Evolutionary conservation across 2,329 filamentous ascomycete genomes (phyloP).

Genomic region (Peltaster fructicola): DNA sequence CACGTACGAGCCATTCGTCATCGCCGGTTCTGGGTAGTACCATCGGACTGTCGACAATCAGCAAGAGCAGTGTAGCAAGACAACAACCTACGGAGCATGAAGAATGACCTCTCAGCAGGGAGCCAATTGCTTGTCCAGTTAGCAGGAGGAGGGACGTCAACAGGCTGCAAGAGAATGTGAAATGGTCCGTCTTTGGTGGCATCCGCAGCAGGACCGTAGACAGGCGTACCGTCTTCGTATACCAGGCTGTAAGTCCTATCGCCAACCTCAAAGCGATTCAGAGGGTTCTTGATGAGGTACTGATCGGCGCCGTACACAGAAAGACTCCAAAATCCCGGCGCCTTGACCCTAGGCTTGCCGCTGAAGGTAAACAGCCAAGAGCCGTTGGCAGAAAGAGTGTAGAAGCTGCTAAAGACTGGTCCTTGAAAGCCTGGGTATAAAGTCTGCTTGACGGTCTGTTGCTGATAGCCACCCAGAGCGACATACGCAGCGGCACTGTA

Average conservation of each 20-base stretch:
- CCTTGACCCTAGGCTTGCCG: constrained; percentile 5
- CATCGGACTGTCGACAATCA: too few species aligned
- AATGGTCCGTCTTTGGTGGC: constrained; percentile 3
- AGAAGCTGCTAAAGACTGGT: constrained; percentile 2
- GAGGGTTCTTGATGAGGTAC: constrained; percentile 7
- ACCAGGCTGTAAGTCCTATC: constrained; percentile 7
- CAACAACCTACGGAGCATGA: too few species aligned
- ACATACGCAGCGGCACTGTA: constrained; percentile 4
- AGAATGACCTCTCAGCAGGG: too few species aligned
- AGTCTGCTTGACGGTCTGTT: constrained; percentile 3
- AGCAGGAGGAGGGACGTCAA: constrained; percentile 5
- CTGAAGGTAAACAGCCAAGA: constrained; percentile 4
- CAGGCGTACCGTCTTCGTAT: constrained; percentile 4
- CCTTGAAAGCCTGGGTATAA: constrained; percentile 6
- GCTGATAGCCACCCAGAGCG: constrained; percentile 3
- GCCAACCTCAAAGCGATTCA: constrained; percentile 6
- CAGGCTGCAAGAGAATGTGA: constrained; percentile 9
- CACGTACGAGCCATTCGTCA: too few species aligned
- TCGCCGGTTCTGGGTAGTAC: too few species aligned
- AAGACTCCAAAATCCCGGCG: constrained; percentile 7
- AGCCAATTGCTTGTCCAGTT: constrained; percentile 10
- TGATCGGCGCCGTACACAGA: constrained; percentile 6
- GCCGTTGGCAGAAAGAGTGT: constrained; percentile 3
- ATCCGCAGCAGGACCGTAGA: constrained; percentile 4
- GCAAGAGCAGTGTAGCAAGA: too few species aligned